Conservation (phyloP, 306 rosid genomes). For the Geum urbanum region DNA sequence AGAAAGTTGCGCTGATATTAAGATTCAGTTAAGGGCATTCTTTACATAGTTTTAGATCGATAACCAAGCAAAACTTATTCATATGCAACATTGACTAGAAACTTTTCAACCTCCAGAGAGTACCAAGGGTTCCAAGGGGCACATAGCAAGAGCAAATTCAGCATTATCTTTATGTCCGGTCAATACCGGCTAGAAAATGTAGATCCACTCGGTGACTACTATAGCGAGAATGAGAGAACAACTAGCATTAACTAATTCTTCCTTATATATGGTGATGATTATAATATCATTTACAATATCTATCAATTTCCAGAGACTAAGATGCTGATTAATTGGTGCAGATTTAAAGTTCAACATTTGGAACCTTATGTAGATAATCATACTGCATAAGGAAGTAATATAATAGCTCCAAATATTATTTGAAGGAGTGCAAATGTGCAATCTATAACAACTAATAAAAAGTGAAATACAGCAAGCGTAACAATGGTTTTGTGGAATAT, state of each 20-base stretch:
- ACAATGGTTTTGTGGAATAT: not conserved
- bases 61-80: not conserved
- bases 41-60: not conserved
- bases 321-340: constrained; percentile 1
- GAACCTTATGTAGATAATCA: not conserved
- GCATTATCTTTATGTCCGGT: constrained; percentile 99
- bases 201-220: not conserved
- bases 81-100: not conserved
- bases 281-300: not conserved
- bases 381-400: not conserved
- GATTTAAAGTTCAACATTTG: not conserved
- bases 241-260: not conserved
- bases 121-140: constrained; percentile 92
- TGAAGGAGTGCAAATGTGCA: not conserved
- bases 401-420: not conserved
- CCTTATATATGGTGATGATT: not conserved
- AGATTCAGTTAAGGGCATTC: not conserved
- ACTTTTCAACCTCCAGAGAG: constrained; percentile 78
- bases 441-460: not conserved
- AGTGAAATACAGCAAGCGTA: not conserved
- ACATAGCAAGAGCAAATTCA: constrained; percentile 99
- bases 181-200: constrained; percentile 58
- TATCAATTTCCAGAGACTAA: not conserved
- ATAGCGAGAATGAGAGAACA: not conserved
- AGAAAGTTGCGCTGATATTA: not conserved